Evolutionary conservation across 2,329 filamentous ascomycete species (phyloP), one percentile per base, ranked within the genome.

Genomic region (Pseudopyrenochaeta lycopersici): DNA sequence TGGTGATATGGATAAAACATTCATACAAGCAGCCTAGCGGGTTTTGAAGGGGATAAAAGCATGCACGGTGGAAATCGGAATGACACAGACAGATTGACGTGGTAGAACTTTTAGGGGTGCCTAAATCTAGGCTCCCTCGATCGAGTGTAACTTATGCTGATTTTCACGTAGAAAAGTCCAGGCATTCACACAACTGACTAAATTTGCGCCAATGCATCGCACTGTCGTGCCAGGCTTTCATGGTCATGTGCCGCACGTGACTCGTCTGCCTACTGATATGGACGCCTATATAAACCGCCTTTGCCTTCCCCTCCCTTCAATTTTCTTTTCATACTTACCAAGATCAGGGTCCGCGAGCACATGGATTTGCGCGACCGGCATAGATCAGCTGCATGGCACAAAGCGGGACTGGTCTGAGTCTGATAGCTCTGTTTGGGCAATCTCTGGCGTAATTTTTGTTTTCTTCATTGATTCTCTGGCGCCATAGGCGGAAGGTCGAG

Each of bases 401-500:
- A 46, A 21, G 42, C 30, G 33, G 52, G 38, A 39, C 36, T 52
- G 52, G 38, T 52, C 30, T 46, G 4, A 32, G 52, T 51, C 36
- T 55, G 48, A 47, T 46, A 31, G 47, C 47, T 46, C 47, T 23
- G 17, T 10, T 17, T 42, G 47, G 47, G 52, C 47, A 46, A 32
- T 50, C 40, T 33, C 52, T 47, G 52, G 52, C 52, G 36, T 46
- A 52, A 44, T 55, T 52, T 55, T 55, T 55, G 52, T 20, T 52
- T 47, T 52, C 45, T 52, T 55, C 52, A 52, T 51, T 47, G 39
- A 18, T n/a, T n/a, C 32, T 12, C 6, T 29, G 31, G 14, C 40
- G 38, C 36, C 20, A 12, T 7, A n/a, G 6, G 42, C 23, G 35
- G 7, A 11, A 29, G 30, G 12, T 29, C n/a, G 52, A 54, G 42